Percentiles rank a stretch among this genome's conserved stretches.
These are phyloP conservation scores for Rhododendron ferrugineum DNA, from an alignment of 148 eudicot species.

Conservation along the genomic window DNA sequence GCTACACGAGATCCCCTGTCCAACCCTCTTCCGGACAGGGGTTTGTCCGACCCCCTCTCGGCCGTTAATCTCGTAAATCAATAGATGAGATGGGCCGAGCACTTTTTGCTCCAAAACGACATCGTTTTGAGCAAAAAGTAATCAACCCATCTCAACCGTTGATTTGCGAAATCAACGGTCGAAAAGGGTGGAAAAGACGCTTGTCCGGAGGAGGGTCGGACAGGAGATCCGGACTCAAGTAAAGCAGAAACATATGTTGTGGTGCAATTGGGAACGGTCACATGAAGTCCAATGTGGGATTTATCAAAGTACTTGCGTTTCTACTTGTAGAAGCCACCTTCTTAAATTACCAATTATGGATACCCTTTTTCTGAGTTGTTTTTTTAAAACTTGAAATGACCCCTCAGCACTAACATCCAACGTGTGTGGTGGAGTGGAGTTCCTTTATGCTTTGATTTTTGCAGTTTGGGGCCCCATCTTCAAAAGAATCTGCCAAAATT, in stretches of 20 bases:
- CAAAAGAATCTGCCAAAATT: conserved; percentile 17
- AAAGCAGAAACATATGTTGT: not conserved
- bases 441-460: conserved; percentile 7
- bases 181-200: too few species aligned
- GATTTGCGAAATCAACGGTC: too few species aligned
- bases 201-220: too few species aligned
- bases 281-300: not conserved
- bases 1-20: not conserved
- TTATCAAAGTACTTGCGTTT: not conserved
- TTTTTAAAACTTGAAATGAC: conserved; percentile 7
- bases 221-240: too few species aligned
- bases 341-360: conserved; percentile 5
- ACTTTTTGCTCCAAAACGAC: too few species aligned
- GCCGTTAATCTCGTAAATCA: too few species aligned
- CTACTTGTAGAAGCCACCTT: conserved; percentile 9
- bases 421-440: conserved; percentile 17
- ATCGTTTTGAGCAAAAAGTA: too few species aligned
- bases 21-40: too few species aligned
- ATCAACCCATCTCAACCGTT: too few species aligned
- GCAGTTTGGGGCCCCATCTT: not conserved
- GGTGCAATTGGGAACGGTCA: not conserved
- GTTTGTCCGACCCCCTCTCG: too few species aligned
- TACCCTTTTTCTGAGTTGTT: not conserved
- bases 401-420: conserved; percentile 6
- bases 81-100: too few species aligned